These are phyloP conservation scores for Neurospora discreta DNA, from an alignment of 495 filamentous ascomycete species.

Conservation along the genomic window DNA sequence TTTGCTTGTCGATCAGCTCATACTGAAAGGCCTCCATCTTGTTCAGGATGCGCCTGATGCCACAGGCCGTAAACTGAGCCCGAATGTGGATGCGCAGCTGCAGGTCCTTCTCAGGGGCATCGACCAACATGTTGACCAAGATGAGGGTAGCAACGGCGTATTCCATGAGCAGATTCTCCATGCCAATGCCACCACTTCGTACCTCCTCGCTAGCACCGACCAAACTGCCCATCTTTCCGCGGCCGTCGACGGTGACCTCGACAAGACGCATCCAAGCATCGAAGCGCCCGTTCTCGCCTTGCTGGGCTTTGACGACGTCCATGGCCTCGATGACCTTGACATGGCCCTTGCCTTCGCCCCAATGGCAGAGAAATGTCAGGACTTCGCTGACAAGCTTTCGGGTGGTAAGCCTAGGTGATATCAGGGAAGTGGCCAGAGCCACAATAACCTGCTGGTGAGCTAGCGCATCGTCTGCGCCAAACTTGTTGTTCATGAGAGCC, in stretches of 20 bases:
- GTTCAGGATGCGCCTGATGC: slow-evolving; percentile 82
- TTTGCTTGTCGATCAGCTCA: slow-evolving; percentile 96
- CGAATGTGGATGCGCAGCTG: slow-evolving; percentile 88
- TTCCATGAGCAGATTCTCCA: slow-evolving; percentile 99
- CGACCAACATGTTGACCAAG: slow-evolving; percentile 92
- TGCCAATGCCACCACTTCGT: slow-evolving; percentile 91
- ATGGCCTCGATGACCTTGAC: slow-evolving; percentile 86
- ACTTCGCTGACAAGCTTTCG: slow-evolving; percentile 94
- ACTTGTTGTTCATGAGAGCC: slow-evolving; percentile 97
- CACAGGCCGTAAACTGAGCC: slow-evolving; percentile 92
- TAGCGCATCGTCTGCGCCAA: slow-evolving; percentile 94
- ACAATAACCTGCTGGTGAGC: slow-evolving; percentile 80
- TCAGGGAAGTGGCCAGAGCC: slow-evolving; percentile 75
- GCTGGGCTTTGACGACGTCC: slow-evolving; percentile 80
- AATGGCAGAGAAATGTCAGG: slow-evolving; percentile 92
- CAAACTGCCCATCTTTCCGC: slow-evolving; percentile 96
- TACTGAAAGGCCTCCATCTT: slow-evolving; percentile 99
- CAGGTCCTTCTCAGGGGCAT: slow-evolving; percentile 78
- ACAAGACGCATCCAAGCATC: slow-evolving; percentile 99
- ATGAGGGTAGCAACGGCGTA: slow-evolving; percentile 94
- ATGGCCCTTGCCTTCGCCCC: slow-evolving; percentile 87
- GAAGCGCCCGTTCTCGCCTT: slow-evolving; percentile 90
- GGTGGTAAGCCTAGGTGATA: slow-evolving; percentile 82
- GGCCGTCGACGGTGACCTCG: slow-evolving; percentile 91
- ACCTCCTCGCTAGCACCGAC: slow-evolving; percentile 96